Base-by-base conservation (phyloP, 495 filamentous ascomycete genomes). In the Penicillium macrosclerotiorum region DNA sequence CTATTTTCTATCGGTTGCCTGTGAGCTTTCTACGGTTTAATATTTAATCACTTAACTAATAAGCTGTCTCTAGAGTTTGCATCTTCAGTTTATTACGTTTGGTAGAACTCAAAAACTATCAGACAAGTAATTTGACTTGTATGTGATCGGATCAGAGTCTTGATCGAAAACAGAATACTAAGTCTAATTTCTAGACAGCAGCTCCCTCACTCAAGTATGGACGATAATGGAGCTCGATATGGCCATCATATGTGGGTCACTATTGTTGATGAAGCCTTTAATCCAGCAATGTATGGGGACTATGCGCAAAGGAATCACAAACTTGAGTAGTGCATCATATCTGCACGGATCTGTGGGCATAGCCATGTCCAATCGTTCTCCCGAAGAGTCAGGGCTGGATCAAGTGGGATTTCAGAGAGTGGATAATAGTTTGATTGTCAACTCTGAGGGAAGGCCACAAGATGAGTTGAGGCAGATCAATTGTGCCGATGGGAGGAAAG, bases 211-310 rank as follows among this genome's bases (percentile, higher is more conserved):
- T 4, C 65, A 71, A 0, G 68, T 69, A 38, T 81, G 76, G 76
- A 73, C 73, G 6, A 63, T 70, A n/a, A 60, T 72, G 29, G 77
- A 81, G 52, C 52, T 78, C 7, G 68, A 71, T 55, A 64, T 72
- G 4, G 75, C 71, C 23, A 76, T 79, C 17, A 68, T 69, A 22
- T 79, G 74, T 42, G 66, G 65, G 17, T 78, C 68, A 25, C 57
- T 79, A 1, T 63, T 74, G 3, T 53, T 72, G 37, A 47, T 70
- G 52, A 49, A 59, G 40, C 40, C 62, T 1, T 31, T 64, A 1
- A 29, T 60, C 42, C 20, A 8, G 7, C 26, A 18, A 19, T 62
- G 45, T 14, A 47, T 47, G 8, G 29, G 36, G 20, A 3, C 4
- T 5, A 14, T 45, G 25, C 41, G 37, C 14, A 51, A 24, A 1